Conservation (phyloP, 805 yeast species). For the Starmerella sp. region DNA sequence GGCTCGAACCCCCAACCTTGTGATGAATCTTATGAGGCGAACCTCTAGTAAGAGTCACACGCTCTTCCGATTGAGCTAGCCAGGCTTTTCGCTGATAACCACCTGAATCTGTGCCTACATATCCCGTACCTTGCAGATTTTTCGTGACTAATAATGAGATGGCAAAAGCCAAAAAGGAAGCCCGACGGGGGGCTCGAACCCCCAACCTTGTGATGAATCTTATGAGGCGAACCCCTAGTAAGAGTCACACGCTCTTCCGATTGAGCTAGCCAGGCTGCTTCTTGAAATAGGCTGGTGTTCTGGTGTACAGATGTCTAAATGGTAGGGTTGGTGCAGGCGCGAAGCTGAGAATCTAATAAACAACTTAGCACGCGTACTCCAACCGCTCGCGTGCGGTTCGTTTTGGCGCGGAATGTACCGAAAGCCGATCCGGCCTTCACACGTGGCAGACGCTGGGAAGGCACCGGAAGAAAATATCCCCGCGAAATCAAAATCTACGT, state of each 20-base stretch:
- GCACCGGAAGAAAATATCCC: background rate
- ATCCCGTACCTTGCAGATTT: background rate
- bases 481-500: background rate
- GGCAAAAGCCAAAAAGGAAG: constrained; percentile 11
- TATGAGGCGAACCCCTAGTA: constrained; percentile 10
- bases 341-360: background rate
- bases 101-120: background rate
- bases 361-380: background rate
- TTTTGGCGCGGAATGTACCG: background rate
- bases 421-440: background rate
- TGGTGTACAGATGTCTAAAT: background rate
- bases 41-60: constrained; percentile 22
- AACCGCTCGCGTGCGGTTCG: background rate
- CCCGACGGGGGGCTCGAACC: constrained; percentile 26
- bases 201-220: constrained; percentile 24
- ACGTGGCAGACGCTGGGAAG: too few relatives aligned
- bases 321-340: background rate
- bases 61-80: constrained; percentile 26
- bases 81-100: constrained; percentile 8
- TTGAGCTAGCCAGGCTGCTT: constrained; percentile 22
- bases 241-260: constrained; percentile 25
- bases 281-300: background rate
- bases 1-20: constrained; percentile 26
- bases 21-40: constrained; percentile 17
- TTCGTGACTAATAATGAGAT: background rate